Evolutionary conservation across 1,284 basidiomycete species (phyloP).

Genomic region (Irpex rosettiformis): DNA sequence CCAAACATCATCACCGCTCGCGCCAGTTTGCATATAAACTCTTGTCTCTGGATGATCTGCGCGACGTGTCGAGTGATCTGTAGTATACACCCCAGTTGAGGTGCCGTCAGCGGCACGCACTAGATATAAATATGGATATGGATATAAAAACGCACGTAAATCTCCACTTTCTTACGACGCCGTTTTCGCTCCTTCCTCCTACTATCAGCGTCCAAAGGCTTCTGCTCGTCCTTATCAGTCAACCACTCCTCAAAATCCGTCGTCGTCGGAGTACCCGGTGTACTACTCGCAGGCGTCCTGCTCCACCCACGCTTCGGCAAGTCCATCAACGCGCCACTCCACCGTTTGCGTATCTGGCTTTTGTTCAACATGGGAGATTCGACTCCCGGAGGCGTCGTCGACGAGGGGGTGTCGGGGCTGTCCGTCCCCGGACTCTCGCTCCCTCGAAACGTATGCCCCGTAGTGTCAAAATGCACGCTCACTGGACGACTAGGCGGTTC

Average conservation of each 20-base stretch:
- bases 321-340: constrained; percentile 31
- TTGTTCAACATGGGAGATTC: constrained; percentile 11
- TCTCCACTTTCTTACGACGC: constrained; percentile 74
- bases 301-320: constrained; percentile 28
- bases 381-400: constrained; percentile 11
- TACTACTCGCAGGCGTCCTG: constrained; percentile 20
- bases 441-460: background rate
- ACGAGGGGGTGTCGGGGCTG: background rate
- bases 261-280: constrained; percentile 23
- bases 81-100: background rate
- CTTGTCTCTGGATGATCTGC: constrained; percentile 82
- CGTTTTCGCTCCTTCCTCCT: constrained; percentile 35
- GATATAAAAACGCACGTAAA: constrained; percentile 53
- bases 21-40: constrained; percentile 87
- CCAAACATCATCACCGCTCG: constrained; percentile 96
- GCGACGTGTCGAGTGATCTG: constrained; percentile 91
- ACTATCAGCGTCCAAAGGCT: constrained; percentile 23
- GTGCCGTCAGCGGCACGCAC: constrained; percentile 1
- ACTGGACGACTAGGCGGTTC: constrained; percentile 18
- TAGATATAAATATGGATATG: background rate
- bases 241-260: constrained; percentile 26
- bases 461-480: constrained; percentile 20
- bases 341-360: constrained; percentile 21
- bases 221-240: constrained; percentile 23
- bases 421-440: background rate